Conservation (phyloP, 257 asterid species). For the Solanum paucissectum region DNA sequence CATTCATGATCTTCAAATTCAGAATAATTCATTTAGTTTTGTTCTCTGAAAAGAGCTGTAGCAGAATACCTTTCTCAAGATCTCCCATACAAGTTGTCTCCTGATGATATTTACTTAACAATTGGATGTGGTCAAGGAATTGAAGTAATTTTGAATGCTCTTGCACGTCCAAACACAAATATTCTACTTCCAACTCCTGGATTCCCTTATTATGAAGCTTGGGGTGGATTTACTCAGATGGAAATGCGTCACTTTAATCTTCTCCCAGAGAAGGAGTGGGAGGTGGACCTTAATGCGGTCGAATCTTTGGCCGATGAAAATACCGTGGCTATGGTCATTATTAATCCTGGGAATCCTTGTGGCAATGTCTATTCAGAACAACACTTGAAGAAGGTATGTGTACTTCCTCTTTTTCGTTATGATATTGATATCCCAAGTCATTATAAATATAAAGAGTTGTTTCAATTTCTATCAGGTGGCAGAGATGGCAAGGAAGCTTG, state of each 20-base stretch:
- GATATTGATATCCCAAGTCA: neutral
- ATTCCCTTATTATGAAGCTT: constrained; percentile 50
- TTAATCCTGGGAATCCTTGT: constrained; percentile 77
- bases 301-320: constrained; percentile 58
- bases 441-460: neutral
- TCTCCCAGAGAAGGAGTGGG: constrained; percentile 50
- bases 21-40: neutral
- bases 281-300: constrained; percentile 44
- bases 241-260: constrained; percentile 62
- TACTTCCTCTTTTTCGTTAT: neutral
- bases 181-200: constrained; percentile 61
- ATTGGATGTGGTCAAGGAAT: constrained; percentile 58
- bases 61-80: constrained; percentile 75
- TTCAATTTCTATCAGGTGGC: constrained; percentile 30
- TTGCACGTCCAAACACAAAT: constrained; percentile 54
- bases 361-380: constrained; percentile 46
- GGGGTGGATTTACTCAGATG: constrained; percentile 35
- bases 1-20: neutral
- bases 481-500: constrained; percentile 44
- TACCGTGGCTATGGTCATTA: constrained; percentile 57
- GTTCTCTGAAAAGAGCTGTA: constrained; percentile 41
- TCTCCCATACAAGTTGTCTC: constrained; percentile 46
- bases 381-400: constrained; percentile 46
- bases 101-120: constrained; percentile 44
- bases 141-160: constrained; percentile 35